Conservation (phyloP, 1,284 basidiomycete species). For the Hymenochaete sp. region DNA sequence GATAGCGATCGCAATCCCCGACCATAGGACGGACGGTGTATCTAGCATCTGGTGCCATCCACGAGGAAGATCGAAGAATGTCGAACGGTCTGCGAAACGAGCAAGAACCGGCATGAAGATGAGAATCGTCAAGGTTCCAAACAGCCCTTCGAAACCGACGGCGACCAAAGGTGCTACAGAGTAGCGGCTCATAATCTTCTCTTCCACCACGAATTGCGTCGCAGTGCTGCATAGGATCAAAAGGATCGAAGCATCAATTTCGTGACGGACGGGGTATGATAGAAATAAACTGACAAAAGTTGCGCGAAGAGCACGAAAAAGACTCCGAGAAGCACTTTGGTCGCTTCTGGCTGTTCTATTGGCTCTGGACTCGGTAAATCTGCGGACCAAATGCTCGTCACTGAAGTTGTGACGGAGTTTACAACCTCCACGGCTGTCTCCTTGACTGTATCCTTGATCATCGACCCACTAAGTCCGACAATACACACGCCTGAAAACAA, state of each 20-base stretch:
- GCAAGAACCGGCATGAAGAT: slow-evolving; percentile 66
- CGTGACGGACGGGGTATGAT: slow-evolving; percentile 5
- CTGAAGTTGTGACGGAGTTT: slow-evolving; percentile 21
- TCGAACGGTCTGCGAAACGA: slow-evolving; percentile 50
- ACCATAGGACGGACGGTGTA: slow-evolving; percentile 70
- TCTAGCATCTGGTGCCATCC: slow-evolving; percentile 87
- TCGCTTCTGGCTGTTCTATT: slow-evolving; percentile 47
- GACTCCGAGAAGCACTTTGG: slow-evolving; percentile 69
- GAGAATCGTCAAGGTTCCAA: slow-evolving; percentile 76
- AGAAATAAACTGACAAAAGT: slow-evolving; percentile 63
- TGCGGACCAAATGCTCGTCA: slow-evolving; percentile 20
- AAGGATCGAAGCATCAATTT: neutral
- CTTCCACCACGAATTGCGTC: slow-evolving; percentile 91
- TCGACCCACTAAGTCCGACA: slow-evolving; percentile 86
- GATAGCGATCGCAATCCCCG: slow-evolving; percentile 70
- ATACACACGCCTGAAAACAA: slow-evolving; percentile 64
- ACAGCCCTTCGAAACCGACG: slow-evolving; percentile 91
- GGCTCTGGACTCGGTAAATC: slow-evolving; percentile 29
- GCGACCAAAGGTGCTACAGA: slow-evolving; percentile 87
- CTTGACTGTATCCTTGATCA: slow-evolving; percentile 66
- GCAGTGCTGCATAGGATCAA: slow-evolving; percentile 52
- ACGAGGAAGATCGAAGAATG: slow-evolving; percentile 87
- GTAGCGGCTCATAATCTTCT: slow-evolving; percentile 86
- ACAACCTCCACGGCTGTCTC: slow-evolving; percentile 26
- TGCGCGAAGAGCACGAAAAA: slow-evolving; percentile 95